Evolutionary conservation across 306 rosid genomes (phyloP).

Genomic region (Lathyrus aphaca): DNA sequence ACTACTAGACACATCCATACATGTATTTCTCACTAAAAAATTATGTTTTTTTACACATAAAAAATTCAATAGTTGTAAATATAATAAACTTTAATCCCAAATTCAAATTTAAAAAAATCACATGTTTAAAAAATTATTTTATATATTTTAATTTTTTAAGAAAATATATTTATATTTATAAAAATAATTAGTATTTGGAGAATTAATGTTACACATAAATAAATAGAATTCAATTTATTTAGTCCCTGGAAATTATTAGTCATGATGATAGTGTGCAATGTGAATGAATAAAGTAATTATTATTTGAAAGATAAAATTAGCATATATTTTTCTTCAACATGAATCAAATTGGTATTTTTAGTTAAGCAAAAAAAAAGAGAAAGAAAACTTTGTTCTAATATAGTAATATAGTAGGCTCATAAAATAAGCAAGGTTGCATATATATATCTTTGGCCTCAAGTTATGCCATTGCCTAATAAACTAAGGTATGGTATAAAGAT

Average conservation of each 20-base stretch:
- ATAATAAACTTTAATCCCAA: too few species aligned
- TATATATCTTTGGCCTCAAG: conserved; percentile 43
- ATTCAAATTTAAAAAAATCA: too few species aligned
- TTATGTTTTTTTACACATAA: too few species aligned
- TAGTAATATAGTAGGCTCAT: conserved; percentile 32
- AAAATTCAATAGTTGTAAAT: too few species aligned
- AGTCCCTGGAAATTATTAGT: conserved; percentile 11
- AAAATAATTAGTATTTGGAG: neutral
- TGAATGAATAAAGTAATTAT: conserved; percentile 22
- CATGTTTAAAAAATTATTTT: too few species aligned
- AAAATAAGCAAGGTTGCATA: conserved; percentile 9
- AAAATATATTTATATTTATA: too few species aligned
- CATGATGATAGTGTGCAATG: conserved; percentile 9
- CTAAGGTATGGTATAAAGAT: neutral
- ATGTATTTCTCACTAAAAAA: too few species aligned
- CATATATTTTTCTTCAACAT: neutral
- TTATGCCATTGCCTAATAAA: conserved; percentile 39
- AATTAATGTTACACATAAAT: neutral
- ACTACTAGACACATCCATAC: too few species aligned
- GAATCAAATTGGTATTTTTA: conserved; percentile 14
- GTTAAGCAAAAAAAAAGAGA: conserved; percentile 20
- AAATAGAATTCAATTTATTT: neutral
- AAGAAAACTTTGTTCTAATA: conserved; percentile 23
- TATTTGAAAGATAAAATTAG: neutral
- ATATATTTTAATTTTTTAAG: too few species aligned